Base-by-base conservation (phyloP, 1,139 yeast species). In the Hemisphaericaspora xylanilytica region DNA sequence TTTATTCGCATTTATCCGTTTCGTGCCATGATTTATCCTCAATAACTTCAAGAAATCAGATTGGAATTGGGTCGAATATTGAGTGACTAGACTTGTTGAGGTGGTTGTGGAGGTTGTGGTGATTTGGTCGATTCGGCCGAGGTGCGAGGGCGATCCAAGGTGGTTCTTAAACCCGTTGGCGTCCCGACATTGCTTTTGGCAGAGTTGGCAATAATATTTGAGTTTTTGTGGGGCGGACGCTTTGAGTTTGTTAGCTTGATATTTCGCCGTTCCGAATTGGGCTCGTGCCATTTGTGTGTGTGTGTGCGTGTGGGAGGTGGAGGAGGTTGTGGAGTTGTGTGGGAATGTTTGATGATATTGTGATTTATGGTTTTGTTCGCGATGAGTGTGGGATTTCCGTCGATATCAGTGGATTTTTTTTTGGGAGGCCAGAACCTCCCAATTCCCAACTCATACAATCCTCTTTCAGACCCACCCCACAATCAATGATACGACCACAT, bases 131-230 rank as follows among this genome's bases (percentile, higher is more conserved):
- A 68, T 67, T 58, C 77, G 77, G 21, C 78, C 75, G 36, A 75
- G 63, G 58, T 92, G 99, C 1, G 86, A 73, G 32, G 87, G 89
- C 12, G 95, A 82, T 45, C 74, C 73, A 14, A 83, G 70, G 59
- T 92, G 99, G 56, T 92, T 85, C 55, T 85, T 83, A 66, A 86
- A 92, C 25, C 98, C 99, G 61, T 92, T 92, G 47, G 86, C 92
- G 58, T 94, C 99, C 39, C 97, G 70, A 58, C 97, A 90, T 63
- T 92, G 99, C 55, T 90, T 88, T 53, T 75, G 78, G 54, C 99
- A 92, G 2, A 87, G 75, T 59, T 92, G 98, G 59, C 99, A 92
- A 60, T 89, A 92, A 72, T 78, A 92, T 47, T 79, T 75, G 36
- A 94, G 75, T 54, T 86, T 82, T 59, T 90, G 97, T 13, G 90